phyloP scores from a whole-genome alignment of 2,329 filamentous ascomycete genomes.

The Botrytis sinoallii region DNA sequence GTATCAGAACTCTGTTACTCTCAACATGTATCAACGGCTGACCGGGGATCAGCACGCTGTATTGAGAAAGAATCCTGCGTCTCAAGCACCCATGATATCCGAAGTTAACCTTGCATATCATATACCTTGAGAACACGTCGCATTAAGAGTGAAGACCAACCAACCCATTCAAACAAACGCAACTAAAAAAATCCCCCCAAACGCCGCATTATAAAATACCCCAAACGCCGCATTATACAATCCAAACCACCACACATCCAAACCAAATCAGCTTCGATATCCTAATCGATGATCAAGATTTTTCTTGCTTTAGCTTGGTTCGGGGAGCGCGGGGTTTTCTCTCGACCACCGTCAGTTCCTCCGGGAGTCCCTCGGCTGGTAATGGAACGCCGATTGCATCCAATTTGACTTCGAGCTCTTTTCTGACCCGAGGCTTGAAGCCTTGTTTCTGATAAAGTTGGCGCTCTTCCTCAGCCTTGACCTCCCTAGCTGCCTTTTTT shows the following conservation, averaged over 20 bases:
- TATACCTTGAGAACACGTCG: neutral
- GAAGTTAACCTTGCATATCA: neutral
- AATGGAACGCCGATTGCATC: neutral
- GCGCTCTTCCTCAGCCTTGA: neutral
- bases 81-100: neutral
- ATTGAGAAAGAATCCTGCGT: neutral
- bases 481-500: neutral
- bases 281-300: neutral
- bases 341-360: neutral
- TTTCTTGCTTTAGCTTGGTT: neutral
- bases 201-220: too few relatives aligned
- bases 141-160: neutral
- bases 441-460: accelerated
- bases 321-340: neutral
- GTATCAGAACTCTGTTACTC: neutral
- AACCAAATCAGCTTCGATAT: neutral
- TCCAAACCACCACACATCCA: neutral
- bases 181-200: neutral
- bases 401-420: neutral
- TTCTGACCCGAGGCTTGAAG: neutral
- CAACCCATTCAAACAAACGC: neutral
- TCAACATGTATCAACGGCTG: neutral
- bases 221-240: neutral
- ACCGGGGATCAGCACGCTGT: neutral
- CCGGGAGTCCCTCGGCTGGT: neutral